These are phyloP conservation scores for Bisporella sp. DNA, from an alignment of 2,329 filamentous ascomycete genomes.

Conservation along the genomic window DNA sequence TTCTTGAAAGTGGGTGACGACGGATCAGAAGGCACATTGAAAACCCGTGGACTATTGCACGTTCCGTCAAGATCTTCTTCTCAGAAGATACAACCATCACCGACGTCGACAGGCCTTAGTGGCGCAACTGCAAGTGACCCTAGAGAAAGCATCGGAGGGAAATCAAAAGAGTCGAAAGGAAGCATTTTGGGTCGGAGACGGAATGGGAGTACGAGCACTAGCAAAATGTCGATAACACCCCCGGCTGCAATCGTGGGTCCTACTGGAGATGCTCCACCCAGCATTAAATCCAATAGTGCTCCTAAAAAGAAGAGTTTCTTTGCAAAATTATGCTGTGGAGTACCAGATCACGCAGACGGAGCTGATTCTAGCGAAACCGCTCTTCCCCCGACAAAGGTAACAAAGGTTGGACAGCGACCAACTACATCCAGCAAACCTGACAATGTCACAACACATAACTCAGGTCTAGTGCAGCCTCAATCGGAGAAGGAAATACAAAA, in stretches of 20 bases:
- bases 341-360: conserved; percentile 31
- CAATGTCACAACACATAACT: conserved; percentile 11
- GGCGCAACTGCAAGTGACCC: conserved; percentile 52
- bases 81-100: conserved; percentile 51
- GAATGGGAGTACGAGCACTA: conserved; percentile 61
- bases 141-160: conserved; percentile 54
- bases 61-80: conserved; percentile 58
- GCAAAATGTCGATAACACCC: conserved; percentile 45
- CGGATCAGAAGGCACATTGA: conserved; percentile 24
- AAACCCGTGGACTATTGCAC: conserved; percentile 45
- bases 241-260: conserved; percentile 31
- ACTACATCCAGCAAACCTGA: conserved; percentile 26
- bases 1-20: conserved; percentile 17
- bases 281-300: conserved; percentile 22
- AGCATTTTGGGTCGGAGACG: conserved; percentile 57
- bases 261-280: conserved; percentile 26
- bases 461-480: conserved; percentile 7
- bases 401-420: conserved; percentile 29
- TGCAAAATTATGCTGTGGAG: conserved; percentile 42
- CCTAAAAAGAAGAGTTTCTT: conserved; percentile 37
- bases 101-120: conserved; percentile 52
- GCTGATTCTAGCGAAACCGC: conserved; percentile 36
- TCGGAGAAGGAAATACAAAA: conserved; percentile 23
- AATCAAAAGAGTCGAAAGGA: conserved; percentile 58
- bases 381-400: conserved; percentile 38